phyloP scores from a whole-genome alignment of 2,329 filamentous ascomycete species.

The Claviceps cyperi region DNA sequence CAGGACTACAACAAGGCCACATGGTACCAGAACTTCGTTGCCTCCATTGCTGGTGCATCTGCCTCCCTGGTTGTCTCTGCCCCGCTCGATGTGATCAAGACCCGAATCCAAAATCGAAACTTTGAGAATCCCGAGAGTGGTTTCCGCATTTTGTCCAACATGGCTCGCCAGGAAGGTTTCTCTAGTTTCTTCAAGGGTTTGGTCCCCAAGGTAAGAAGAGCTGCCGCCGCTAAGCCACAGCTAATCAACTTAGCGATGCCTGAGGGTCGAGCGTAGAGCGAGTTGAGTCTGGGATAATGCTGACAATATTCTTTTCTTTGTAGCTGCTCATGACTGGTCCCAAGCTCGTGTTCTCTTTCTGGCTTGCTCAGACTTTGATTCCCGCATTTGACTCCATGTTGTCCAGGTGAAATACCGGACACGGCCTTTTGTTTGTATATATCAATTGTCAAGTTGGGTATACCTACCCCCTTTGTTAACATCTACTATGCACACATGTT shows the following conservation, averaged over 20 bases:
- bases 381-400: conserved; percentile 60
- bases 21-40: conserved; percentile 95
- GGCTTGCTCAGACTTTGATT: conserved; percentile 96
- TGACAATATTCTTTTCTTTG: background rate
- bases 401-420: conserved; percentile 1
- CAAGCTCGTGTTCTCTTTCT: conserved; percentile 98
- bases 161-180: conserved; percentile 80
- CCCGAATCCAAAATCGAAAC: conserved; percentile 94
- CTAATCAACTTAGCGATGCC: background rate
- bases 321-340: conserved; percentile 94
- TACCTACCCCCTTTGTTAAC: background rate
- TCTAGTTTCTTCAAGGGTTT: conserved; percentile 94
- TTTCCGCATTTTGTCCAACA: conserved; percentile 80
- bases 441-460: background rate
- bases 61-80: conserved; percentile 95
- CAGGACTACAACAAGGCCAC: conserved; percentile 88
- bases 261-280: background rate
- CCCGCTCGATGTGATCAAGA: conserved; percentile 95
- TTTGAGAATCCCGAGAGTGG: conserved; percentile 96
- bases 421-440: background rate
- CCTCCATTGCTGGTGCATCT: conserved; percentile 86
- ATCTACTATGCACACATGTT: background rate
- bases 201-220: conserved; percentile 56
- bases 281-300: conserved; percentile 8
- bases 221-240: background rate